Conservation (phyloP, 306 rosid genomes). For the Ceratonia siliqua region DNA sequence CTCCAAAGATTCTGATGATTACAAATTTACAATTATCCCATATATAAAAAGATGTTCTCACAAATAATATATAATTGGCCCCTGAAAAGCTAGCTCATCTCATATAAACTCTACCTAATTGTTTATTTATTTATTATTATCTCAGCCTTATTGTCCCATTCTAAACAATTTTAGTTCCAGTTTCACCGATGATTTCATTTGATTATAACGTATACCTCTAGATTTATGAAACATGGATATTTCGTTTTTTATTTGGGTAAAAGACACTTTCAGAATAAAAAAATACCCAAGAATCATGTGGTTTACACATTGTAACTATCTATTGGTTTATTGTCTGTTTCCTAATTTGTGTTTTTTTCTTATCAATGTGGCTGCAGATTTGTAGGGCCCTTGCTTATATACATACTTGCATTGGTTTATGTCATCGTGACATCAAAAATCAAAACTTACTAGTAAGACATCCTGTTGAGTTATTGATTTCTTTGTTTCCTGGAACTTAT, state of each 20-base stretch:
- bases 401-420: constrained; percentile 73
- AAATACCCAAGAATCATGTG: constrained; percentile 6
- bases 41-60: not conserved
- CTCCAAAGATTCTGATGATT: constrained; percentile 8
- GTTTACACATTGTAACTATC: constrained; percentile 14
- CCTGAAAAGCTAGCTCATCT: constrained; percentile 2
- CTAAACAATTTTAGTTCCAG: not conserved
- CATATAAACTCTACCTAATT: not conserved
- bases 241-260: not conserved
- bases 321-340: not conserved
- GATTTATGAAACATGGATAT: not conserved
- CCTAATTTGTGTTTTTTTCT: not conserved
- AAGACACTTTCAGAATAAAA: constrained; percentile 9
- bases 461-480: constrained; percentile 23
- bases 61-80: constrained; percentile 3
- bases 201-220: not conserved
- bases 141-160: constrained; percentile 7
- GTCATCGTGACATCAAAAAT: constrained; percentile 84
- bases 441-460: constrained; percentile 80
- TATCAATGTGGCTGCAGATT: constrained; percentile 46
- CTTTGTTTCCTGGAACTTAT: not conserved
- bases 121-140: not conserved
- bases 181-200: constrained; percentile 12
- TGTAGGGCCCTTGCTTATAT: constrained; percentile 46
- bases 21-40: not conserved